Evolutionary conservation across 176 grass and related monocot species (phyloP).

Genomic region (Zizania latifolia): DNA sequence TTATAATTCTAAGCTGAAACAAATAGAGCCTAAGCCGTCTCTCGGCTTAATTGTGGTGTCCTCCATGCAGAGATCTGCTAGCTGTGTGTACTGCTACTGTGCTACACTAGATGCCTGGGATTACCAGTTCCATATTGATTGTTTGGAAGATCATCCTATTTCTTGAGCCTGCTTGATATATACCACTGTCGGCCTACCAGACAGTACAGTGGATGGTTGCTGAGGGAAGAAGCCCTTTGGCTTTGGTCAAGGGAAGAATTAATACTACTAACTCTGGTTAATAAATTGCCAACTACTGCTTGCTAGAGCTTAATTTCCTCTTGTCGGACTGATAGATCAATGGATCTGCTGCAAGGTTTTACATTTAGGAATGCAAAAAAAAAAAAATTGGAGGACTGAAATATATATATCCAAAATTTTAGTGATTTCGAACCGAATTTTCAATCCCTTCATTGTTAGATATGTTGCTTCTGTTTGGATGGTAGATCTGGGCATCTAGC

Average conservation of each 20-base stretch:
- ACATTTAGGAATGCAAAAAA: too few relatives aligned
- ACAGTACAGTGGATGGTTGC: neutral
- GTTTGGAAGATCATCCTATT: neutral
- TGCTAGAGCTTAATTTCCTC: neutral
- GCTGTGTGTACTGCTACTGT: neutral
- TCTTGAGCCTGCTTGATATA: neutral
- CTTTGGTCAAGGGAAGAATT: slow-evolving; percentile 11
- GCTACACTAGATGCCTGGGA: neutral
- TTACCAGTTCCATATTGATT: slow-evolving; percentile 9
- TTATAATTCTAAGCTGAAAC: too few relatives aligned
- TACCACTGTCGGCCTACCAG: neutral
- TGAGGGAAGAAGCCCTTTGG: neutral
- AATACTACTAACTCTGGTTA: neutral
- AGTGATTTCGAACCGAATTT: too few relatives aligned
- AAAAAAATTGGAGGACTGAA: too few relatives aligned
- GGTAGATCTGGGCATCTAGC: too few relatives aligned
- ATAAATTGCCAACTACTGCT: neutral
- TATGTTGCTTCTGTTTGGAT: too few relatives aligned
- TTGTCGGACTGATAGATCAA: neutral
- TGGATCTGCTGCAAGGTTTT: too few relatives aligned
- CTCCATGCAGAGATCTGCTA: neutral
- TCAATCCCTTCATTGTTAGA: too few relatives aligned
- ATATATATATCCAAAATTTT: too few relatives aligned
- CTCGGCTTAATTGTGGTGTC: slow-evolving; percentile 8
- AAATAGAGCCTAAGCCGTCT: slow-evolving; percentile 36